Base-by-base conservation (phyloP, 148 eudicot species). In the Heliosperma pusillum region DNA sequence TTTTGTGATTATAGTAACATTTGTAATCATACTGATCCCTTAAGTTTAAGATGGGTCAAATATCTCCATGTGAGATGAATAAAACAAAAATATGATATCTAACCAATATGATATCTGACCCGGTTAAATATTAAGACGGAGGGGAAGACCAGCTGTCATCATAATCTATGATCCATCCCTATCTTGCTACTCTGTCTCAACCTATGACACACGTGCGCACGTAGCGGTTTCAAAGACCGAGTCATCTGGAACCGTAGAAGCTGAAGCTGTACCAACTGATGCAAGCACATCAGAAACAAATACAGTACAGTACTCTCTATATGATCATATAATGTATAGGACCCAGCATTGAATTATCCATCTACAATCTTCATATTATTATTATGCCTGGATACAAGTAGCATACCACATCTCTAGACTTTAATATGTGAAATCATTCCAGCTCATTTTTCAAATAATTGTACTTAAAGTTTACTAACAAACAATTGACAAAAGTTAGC, bases 371-470 rank as follows among this genome's bases (percentile, higher is more conserved):
- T 12, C 55, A 50, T 13, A 40, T 33, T 7, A 78, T 72, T n/a
- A 26, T 42, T 36, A 29, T 79, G 70, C 70, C 50, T 74, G 56
- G 60, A 5, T 58, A 53, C 65, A 33, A 61, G 74, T 68, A 69
- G n/a, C 29, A 74, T 20, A 63, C 60, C 45, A 62, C 74, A 75
- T 70, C 30, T 19, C 24, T 63, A 64, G 75, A 62, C 71, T 76
- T 62, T 52, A 56, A 33, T 47, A 25, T 64, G 7, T 75, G 79
- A 70, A 75, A 13, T 42, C 36, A 65, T 26, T 76, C 26, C 83
- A 80, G 83, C 83, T 80, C 83, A 80, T 71, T 71, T 22, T 30
- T 71, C 30, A 66, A 76, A 80, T 80, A 76, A 80, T 80, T 80
- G 80, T 50, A 58, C 10, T 17, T 72, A 76, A 45, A 19, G 15